Evolutionary conservation across 257 asterid species (phyloP).

Genomic region (Solanum appendiculatum): DNA sequence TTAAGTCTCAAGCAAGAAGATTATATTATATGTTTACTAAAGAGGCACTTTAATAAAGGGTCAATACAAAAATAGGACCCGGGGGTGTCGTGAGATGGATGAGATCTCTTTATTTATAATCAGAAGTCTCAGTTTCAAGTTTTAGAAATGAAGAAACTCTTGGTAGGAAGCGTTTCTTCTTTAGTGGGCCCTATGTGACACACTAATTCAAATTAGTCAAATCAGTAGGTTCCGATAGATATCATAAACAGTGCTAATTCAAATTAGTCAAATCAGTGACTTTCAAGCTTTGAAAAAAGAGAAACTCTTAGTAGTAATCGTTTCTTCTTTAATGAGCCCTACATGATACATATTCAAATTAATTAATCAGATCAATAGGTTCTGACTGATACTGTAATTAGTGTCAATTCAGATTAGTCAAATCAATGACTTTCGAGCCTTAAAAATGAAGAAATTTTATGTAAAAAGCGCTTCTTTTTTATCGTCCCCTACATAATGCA

Average conservation of each 20-base stretch:
- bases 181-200: neutral
- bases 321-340: neutral
- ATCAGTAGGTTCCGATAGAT: fast-evolving
- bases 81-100: neutral
- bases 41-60: slow-evolving; percentile 7
- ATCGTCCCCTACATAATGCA: neutral
- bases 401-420: neutral
- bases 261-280: neutral
- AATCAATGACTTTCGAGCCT: neutral
- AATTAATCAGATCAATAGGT: neutral
- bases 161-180: neutral
- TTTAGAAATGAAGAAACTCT: fast-evolving
- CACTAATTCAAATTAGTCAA: neutral
- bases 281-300: neutral
- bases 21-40: slow-evolving; percentile 4
- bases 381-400: fast-evolving
- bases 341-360: neutral
- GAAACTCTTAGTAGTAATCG: neutral
- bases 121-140: neutral
- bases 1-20: slow-evolving; percentile 1
- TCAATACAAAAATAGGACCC: slow-evolving; percentile 9
- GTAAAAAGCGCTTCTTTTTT: neutral
- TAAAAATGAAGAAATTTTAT: neutral
- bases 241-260: neutral
- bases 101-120: neutral